phyloP scores from a whole-genome alignment of 306 rosid genomes.

The Hippophae tibetana region DNA sequence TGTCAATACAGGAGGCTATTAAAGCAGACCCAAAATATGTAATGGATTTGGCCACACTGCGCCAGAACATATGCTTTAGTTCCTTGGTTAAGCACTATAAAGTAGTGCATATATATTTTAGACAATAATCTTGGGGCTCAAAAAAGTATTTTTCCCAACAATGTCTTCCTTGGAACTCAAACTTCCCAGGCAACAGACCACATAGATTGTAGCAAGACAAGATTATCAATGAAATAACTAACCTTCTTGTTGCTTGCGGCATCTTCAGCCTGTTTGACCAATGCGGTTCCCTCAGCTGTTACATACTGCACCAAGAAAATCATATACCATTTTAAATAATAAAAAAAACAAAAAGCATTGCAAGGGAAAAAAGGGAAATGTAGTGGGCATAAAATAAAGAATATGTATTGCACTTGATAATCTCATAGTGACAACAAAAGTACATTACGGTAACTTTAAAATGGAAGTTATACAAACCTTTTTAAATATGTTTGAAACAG shows the following conservation, averaged over 20 bases:
- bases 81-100: no score
- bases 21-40: no score
- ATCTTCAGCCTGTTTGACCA: constrained; percentile 95
- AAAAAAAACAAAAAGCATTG: no score
- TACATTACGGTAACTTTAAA: constrained; percentile 4
- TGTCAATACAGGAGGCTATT: no score
- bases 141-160: constrained; percentile 1
- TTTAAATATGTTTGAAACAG: constrained; percentile 77
- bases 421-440: constrained; percentile 1
- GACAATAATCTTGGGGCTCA: neutral
- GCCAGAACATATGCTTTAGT: neutral
- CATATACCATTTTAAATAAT: constrained; percentile 9
- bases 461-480: constrained; percentile 42
- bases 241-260: constrained; percentile 94
- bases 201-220: neutral
- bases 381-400: constrained; percentile 3
- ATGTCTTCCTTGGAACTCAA: neutral
- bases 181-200: neutral
- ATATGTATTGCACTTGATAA: neutral
- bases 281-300: constrained; percentile 82
- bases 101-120: no score
- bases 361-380: no score
- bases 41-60: no score
- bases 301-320: constrained; percentile 59
- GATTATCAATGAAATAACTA: constrained; percentile 4